These are phyloP conservation scores for Capsicum pubescens DNA, from an alignment of 257 asterid species.

Conservation along the genomic window DNA sequence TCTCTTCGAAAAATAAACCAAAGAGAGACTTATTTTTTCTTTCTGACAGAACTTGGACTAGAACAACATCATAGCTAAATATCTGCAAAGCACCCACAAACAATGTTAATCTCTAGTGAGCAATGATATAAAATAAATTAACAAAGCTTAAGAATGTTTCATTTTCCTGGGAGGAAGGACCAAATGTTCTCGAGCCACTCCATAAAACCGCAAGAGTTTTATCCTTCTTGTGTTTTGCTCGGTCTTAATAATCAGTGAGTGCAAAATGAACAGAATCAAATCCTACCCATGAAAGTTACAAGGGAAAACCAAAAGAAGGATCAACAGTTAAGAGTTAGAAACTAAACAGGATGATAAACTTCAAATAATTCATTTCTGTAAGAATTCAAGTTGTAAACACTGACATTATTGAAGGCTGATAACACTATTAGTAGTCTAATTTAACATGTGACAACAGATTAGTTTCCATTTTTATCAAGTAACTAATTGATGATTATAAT, in stretches of 20 bases:
- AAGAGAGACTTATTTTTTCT: slow-evolving; percentile 22
- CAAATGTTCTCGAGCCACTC: slow-evolving; percentile 85
- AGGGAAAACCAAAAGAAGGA: background rate
- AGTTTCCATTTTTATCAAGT: background rate
- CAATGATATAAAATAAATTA: slow-evolving; percentile 26
- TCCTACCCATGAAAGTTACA: slow-evolving; percentile 55
- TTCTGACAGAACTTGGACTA: slow-evolving; percentile 66
- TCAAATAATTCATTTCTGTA: background rate
- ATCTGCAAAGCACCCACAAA: slow-evolving; percentile 52
- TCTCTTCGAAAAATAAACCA: background rate
- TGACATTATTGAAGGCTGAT: too few species aligned
- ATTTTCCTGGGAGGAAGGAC: slow-evolving; percentile 69
- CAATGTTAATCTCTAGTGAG: slow-evolving; percentile 30
- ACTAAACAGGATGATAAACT: slow-evolving; percentile 1
- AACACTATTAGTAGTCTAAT: too few species aligned
- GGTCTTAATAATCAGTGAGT: slow-evolving; percentile 86
- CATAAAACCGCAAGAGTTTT: slow-evolving; percentile 87
- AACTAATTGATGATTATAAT: background rate
- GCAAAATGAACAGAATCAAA: slow-evolving; percentile 90
- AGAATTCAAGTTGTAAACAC: too few species aligned
- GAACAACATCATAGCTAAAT: slow-evolving; percentile 54
- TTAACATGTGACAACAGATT: background rate
- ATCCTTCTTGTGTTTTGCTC: slow-evolving; percentile 69
- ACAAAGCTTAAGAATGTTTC: slow-evolving; percentile 20
- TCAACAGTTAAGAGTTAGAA: background rate